Base-by-base conservation (phyloP, 2,329 filamentous ascomycete species). In the Beauveria australis region DNA sequence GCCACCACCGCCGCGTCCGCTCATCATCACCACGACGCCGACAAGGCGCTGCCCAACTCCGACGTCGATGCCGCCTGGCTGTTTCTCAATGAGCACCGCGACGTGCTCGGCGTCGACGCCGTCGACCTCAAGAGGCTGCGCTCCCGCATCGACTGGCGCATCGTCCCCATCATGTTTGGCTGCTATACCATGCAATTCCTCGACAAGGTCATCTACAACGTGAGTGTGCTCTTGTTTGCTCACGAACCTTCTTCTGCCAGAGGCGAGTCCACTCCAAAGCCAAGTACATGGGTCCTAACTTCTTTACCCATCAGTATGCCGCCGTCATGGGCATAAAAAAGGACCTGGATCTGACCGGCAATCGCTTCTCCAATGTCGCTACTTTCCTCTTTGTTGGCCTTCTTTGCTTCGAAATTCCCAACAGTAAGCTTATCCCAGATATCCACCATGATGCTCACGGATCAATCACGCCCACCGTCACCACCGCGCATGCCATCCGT, bases 341-440 rank as follows among this genome's bases (percentile, higher is more conserved):
- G 53, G 80, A 83, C 60, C 73, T 85, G 8, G 71, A 77, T 1
- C 73, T 86, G 59, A 68, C 69, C 5, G 79, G 79, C 8, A 82
- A 85, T 59, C 76, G 85, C 59, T 85, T 84, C 67, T 79, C 78
- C 26, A 81, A 81, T 70, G 70, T 80, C 8, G 80, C 81, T 4
- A 82, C 81, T 0, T 76, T 78, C 18, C 82, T 85, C 65, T 86
- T 81, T 67, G 80, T 85, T 49, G 81, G 78, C 3, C 80, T 80
- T 63, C 68, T 81, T 2, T 70, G 78, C 57, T 79, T 78, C 26
- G 81, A 83, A 67, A 70, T 83, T n/a, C 81, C 80, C 2, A 81
- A 81, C 55, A 78, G 80, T 79, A 68, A 59, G 66, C 44, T 57
- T 66, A 46, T 8, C 18, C 18, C 57, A 37, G 41, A 28, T 28